Evolutionary conservation across 331 rosid species (phyloP).

Genomic region (Stylosanthes scabra): DNA sequence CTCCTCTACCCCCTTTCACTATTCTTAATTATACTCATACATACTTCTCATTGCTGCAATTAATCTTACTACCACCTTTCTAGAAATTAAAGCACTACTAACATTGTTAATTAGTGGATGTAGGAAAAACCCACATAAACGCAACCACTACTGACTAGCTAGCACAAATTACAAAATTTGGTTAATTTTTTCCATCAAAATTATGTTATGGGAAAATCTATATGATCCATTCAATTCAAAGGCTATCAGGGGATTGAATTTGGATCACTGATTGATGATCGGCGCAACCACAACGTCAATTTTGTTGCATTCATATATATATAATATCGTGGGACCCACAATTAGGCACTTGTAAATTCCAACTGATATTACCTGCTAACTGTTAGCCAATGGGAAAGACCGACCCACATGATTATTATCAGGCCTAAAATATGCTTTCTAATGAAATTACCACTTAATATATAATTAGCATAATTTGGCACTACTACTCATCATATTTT

Average conservation of each 20-base stretch:
- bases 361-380: background rate
- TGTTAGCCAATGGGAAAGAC: background rate
- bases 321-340: slow-evolving; percentile 7
- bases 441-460: slow-evolving; percentile 1
- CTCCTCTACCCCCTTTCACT: background rate
- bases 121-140: background rate
- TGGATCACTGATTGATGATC: slow-evolving; percentile 6
- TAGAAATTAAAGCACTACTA: background rate
- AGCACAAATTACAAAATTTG: background rate
- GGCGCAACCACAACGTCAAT: background rate
- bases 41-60: background rate
- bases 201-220: slow-evolving; percentile 13
- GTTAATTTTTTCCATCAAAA: background rate
- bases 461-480: background rate
- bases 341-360: slow-evolving; percentile 7
- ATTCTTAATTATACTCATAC: background rate
- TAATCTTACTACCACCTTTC: background rate
- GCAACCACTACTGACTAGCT: background rate
- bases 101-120: slow-evolving; percentile 6
- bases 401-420: background rate
- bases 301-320: background rate
- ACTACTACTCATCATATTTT: too few species aligned
- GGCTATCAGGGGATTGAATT: background rate
- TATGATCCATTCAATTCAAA: background rate
- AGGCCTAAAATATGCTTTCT: slow-evolving; percentile 7